These are phyloP conservation scores for Psilocybe cyanescens DNA, from an alignment of 768 basidiomycete genomes.

Conservation along the genomic window DNA sequence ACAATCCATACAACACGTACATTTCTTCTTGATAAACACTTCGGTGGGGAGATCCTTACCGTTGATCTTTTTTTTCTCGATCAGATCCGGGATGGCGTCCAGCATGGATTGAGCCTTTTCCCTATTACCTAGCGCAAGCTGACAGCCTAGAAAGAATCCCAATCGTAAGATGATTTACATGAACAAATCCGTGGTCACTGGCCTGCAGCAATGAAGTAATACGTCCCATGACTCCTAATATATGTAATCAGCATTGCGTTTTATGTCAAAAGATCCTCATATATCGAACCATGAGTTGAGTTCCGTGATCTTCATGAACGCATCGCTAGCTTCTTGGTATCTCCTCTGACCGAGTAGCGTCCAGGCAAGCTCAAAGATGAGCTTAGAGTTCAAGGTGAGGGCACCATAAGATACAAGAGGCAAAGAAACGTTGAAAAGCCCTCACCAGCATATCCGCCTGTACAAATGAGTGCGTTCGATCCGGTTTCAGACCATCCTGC, in stretches of 20 bases:
- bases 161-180: background rate
- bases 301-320: slow-evolving; percentile 64
- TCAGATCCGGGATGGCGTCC: slow-evolving; percentile 60
- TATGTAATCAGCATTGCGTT: background rate
- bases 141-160: slow-evolving; percentile 50
- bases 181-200: slow-evolving; percentile 13
- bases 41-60: slow-evolving; percentile 79
- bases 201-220: slow-evolving; percentile 78
- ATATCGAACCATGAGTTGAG: slow-evolving; percentile 68
- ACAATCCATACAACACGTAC: slow-evolving; percentile 39
- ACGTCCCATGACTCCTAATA: slow-evolving; percentile 76
- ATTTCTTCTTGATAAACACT: slow-evolving; percentile 75
- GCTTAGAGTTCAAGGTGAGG: slow-evolving; percentile 35
- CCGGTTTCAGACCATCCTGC: slow-evolving; percentile 56
- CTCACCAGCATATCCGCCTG: slow-evolving; percentile 76
- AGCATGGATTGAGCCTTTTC: slow-evolving; percentile 63
- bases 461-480: slow-evolving; percentile 57
- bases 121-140: slow-evolving; percentile 57
- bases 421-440: background rate
- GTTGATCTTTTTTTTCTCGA: slow-evolving; percentile 63
- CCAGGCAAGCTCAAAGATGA: slow-evolving; percentile 83
- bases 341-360: slow-evolving; percentile 63
- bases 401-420: background rate
- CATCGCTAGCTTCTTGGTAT: slow-evolving; percentile 70
- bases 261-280: background rate